These are phyloP conservation scores for Aaosphaeria pasadenensis DNA, from an alignment of 2,329 filamentous ascomycete genomes.

Conservation along the genomic window DNA sequence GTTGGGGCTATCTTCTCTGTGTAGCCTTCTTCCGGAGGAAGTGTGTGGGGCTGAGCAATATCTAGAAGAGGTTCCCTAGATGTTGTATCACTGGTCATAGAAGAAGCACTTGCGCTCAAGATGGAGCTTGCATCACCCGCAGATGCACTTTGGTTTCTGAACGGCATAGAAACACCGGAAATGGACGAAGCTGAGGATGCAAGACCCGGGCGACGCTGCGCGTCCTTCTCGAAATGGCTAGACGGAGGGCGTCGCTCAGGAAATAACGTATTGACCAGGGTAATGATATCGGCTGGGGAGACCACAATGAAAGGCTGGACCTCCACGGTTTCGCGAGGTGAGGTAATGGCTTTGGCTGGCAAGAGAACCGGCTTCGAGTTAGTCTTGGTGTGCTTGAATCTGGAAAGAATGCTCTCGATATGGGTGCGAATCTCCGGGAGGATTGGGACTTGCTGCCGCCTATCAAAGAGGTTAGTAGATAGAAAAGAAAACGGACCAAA, in stretches of 20 bases:
- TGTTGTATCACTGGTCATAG: constrained; percentile 69
- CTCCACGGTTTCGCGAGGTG: constrained; percentile 71
- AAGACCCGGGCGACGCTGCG: constrained; percentile 46
- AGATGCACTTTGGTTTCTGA: constrained; percentile 53
- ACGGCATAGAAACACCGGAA: constrained; percentile 47
- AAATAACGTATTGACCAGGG: constrained; percentile 79
- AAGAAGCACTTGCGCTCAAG: constrained; percentile 70
- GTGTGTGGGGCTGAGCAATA: constrained; percentile 9
- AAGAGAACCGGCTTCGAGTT: constrained; percentile 58
- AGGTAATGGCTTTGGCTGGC: constrained; percentile 69
- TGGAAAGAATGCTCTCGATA: constrained; percentile 67
- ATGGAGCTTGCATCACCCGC: constrained; percentile 64
- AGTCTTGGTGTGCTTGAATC: constrained; percentile 52
- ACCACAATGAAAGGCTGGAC: constrained; percentile 78
- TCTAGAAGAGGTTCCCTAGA: constrained; percentile 64
- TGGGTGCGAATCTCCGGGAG: constrained; percentile 63
- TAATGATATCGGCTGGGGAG: constrained; percentile 74
- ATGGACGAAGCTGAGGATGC: constrained; percentile 49
- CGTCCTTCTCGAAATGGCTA: constrained; percentile 42
- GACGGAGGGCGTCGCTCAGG: constrained; percentile 69
- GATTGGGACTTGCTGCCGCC: constrained; percentile 60
- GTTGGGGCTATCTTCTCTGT: constrained; percentile 47
- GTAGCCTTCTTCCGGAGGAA: constrained; percentile 22
- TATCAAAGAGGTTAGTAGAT: constrained; percentile 26
- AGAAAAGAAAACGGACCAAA: constrained; percentile 11